Base-by-base conservation (phyloP, 2,329 filamentous ascomycete species). In the Colletotrichum tanaceti region DNA sequence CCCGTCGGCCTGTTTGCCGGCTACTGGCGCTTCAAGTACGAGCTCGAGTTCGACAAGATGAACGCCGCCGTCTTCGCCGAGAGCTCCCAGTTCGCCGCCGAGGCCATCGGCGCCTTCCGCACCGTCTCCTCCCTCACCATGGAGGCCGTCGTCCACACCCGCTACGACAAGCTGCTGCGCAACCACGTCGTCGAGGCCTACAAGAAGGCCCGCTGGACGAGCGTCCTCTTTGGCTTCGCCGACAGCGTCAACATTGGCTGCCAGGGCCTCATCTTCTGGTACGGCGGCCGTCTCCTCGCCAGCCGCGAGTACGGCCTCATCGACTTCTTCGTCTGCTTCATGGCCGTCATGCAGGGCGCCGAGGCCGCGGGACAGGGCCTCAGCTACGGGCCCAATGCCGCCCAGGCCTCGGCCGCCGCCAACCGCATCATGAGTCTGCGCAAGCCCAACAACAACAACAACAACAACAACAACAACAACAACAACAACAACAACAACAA, bases 91-190 rank as follows among this genome's bases (percentile, higher is more conserved):
- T 93, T 93, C 73, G 91, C 90, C 0, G 87, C 90, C 1, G 92
- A 94, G 76, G 87, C 91, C 5, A 91, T 94, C 47, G 85, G 89
- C 1, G 91, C 91, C 0, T 92, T 93, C 76, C 85, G 91, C 13
- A 94, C 91, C 0, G 91, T 94, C 5, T 81, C 89, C 0, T 86
- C 90, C 1, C 82, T 94, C n/a, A 91, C 89, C 1, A 86, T 94
- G 74, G 91, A 94, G 75, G 83, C 89, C 66, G 81, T 84, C 14
- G 91, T 93, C 69, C 83, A 85, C 47, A 74, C 83, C 3, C 85
- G 90, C 39, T 94, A 93, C 72, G 79, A 86, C 20, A 75, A 70
- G 0, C 82, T 93, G 3, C 83, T 93, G 10, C 76, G 79, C 5
- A 76, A 81, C 2, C 91, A 93, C 73, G 86, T 91, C 10, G 77